Evolutionary conservation across 2,329 filamentous ascomycete species (phyloP).

Genomic region (Fusarium marasasianum): DNA sequence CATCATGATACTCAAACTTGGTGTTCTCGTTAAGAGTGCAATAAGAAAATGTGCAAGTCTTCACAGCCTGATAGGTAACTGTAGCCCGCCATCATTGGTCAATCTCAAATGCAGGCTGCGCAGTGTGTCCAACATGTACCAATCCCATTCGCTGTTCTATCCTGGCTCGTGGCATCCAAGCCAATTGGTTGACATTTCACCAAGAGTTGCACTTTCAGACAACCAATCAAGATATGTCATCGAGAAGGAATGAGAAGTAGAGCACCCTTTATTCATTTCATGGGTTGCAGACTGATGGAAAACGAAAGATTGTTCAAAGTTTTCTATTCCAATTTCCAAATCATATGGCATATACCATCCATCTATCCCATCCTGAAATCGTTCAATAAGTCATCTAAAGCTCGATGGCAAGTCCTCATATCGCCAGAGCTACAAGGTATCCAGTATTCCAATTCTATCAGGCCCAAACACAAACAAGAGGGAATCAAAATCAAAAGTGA

Average conservation of each 20-base stretch:
- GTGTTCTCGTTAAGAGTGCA: not conserved
- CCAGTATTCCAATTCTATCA: slow-evolving; percentile 28
- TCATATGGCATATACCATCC: not conserved
- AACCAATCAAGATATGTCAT: not conserved
- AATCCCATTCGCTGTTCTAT: not conserved
- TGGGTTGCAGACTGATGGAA: not conserved
- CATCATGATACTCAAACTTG: not conserved
- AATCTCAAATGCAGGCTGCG: not conserved
- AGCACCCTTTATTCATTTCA: fast-evolving
- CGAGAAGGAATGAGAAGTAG: not conserved
- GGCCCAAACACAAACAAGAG: not conserved
- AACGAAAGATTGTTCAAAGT: not conserved
- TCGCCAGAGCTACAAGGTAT: slow-evolving; percentile 23
- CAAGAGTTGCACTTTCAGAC: not conserved
- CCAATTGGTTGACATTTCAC: not conserved
- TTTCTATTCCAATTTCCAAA: not conserved
- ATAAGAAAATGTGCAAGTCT: not conserved
- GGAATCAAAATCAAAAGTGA: slow-evolving; percentile 11
- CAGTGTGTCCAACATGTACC: not conserved
- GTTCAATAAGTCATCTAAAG: slow-evolving; percentile 2
- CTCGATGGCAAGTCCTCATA: slow-evolving; percentile 9
- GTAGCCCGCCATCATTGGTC: not conserved
- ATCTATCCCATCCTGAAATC: not conserved
- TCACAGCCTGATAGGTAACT: not conserved
- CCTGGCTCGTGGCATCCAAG: not conserved